Conservation (phyloP, 179 eudicot genomes). For the Nepenthes alata region DNA sequence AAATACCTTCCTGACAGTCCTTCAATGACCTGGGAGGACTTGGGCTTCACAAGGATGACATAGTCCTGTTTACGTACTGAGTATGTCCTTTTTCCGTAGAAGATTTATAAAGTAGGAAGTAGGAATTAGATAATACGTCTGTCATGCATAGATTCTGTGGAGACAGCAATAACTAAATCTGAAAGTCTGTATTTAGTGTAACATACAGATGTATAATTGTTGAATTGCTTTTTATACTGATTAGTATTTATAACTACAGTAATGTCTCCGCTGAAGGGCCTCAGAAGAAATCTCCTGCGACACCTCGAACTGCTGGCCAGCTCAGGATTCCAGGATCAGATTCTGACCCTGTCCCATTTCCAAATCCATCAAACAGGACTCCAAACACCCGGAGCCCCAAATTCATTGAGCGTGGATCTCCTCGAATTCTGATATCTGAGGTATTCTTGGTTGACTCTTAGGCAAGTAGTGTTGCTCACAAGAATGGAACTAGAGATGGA, state of each 20-base stretch:
- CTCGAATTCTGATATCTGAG: slow-evolving; percentile 44
- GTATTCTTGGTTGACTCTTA: slow-evolving; percentile 15
- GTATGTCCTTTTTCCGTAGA: too few species aligned
- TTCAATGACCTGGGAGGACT: too few species aligned
- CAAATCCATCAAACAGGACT: slow-evolving; percentile 33
- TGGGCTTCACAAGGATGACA: too few species aligned
- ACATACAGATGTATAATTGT: too few species aligned
- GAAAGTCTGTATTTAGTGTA: too few species aligned
- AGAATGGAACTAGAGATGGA: neutral
- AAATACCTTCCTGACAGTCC: neutral
- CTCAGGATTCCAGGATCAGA: slow-evolving; percentile 39
- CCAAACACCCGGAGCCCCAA: slow-evolving; percentile 55
- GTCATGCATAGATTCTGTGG: too few species aligned
- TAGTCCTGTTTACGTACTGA: too few species aligned
- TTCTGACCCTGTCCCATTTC: slow-evolving; percentile 36
- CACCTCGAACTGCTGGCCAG: slow-evolving; percentile 33
- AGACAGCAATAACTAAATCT: too few species aligned
- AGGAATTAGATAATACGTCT: too few species aligned
- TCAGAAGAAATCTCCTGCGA: slow-evolving; percentile 19
- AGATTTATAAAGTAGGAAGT: too few species aligned
- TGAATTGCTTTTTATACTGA: neutral
- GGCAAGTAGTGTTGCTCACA: neutral
- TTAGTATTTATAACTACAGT: slow-evolving; percentile 19
- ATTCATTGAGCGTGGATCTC: slow-evolving; percentile 49
- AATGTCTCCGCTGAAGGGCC: slow-evolving; percentile 37